Conservation (phyloP, 2,329 filamentous ascomycete genomes). For the Aspergillus sp. region DNA sequence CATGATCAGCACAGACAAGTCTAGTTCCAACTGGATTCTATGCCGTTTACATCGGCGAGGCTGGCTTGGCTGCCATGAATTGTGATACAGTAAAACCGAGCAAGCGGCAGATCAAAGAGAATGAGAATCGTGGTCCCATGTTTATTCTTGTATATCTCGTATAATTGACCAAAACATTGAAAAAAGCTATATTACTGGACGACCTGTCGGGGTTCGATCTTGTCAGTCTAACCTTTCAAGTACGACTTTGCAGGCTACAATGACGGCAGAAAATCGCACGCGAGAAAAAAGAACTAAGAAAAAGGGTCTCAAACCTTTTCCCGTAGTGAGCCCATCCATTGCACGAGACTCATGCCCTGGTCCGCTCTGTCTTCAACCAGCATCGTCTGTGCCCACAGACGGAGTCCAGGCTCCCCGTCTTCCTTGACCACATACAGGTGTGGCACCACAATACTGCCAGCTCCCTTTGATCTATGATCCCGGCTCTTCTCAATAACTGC, state of each 20-base stretch:
- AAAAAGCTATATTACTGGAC: constrained; percentile 36
- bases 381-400: constrained; percentile 95
- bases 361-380: constrained; percentile 94
- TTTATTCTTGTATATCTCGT: constrained; percentile 31
- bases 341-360: constrained; percentile 86
- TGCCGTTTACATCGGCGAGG: background rate
- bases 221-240: constrained; percentile 28
- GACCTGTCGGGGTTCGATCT: constrained; percentile 33
- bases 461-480: constrained; percentile 82
- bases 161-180: constrained; percentile 26
- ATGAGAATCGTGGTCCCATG: constrained; percentile 17
- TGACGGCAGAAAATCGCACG: constrained; percentile 15
- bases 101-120: constrained; percentile 2
- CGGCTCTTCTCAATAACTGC: constrained; percentile 90
- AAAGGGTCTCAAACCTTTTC: constrained; percentile 76
- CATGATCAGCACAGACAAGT: constrained; percentile 25
- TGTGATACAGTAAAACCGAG: constrained; percentile 6
- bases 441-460: constrained; percentile 90
- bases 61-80: background rate
- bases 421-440: constrained; percentile 93
- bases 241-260: constrained; percentile 13
- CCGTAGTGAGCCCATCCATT: constrained; percentile 88
- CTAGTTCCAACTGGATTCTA: background rate
- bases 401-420: constrained; percentile 92
- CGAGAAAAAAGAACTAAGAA: constrained; percentile 16